phyloP scores from a whole-genome alignment of 306 rosid genomes.

The Corylus avellana region DNA sequence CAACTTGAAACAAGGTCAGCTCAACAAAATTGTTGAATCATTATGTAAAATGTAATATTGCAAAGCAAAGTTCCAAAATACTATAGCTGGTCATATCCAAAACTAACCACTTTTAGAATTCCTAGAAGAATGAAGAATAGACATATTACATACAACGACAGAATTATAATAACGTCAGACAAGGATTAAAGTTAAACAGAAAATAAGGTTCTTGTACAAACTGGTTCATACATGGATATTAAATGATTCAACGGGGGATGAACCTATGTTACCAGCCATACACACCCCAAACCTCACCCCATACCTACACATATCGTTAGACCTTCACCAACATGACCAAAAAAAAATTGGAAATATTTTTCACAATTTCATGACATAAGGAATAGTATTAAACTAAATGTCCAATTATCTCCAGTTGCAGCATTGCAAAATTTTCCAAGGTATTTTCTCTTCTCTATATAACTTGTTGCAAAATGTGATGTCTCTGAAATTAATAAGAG shows the following conservation, averaged over 20 bases:
- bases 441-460: slow-evolving; percentile 3
- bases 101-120: not conserved
- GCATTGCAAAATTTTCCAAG: not conserved
- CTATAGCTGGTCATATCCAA: not conserved
- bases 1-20: not conserved
- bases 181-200: not conserved
- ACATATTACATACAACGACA: not conserved
- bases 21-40: not conserved
- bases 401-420: slow-evolving; percentile 9
- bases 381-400: slow-evolving; percentile 1
- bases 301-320: not conserved
- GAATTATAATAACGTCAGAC: not conserved
- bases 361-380: slow-evolving; percentile 8
- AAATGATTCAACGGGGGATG: no score
- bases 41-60: not conserved
- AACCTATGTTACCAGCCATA: no score
- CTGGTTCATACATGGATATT: no score
- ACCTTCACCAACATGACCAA: not conserved
- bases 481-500: not conserved
- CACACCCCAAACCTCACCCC: no score
- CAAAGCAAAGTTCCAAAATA: not conserved
- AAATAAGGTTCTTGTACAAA: not conserved
- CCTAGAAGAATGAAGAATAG: not conserved
- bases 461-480: not conserved
- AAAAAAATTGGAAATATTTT: not conserved